Evolutionary conservation across 495 filamentous ascomycete species (phyloP).

Genomic region (Penicillium lagena): DNA sequence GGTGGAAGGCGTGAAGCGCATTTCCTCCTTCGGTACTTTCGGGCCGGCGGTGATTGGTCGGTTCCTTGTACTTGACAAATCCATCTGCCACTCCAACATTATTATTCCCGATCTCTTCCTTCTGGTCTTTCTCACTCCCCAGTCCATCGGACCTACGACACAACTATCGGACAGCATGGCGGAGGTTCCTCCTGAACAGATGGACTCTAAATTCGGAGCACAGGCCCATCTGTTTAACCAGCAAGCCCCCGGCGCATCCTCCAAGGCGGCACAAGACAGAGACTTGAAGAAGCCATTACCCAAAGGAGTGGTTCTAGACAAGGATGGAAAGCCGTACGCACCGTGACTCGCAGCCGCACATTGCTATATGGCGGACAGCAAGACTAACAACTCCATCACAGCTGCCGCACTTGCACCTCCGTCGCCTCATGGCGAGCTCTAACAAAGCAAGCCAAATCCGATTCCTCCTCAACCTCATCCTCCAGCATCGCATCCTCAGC

Average conservation of each 20-base stretch:
- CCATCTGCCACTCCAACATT: no score
- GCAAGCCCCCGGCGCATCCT: constrained; percentile 6
- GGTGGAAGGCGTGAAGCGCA: no score
- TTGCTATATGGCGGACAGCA: neutral
- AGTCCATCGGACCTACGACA: no score
- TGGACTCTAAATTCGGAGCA: constrained; percentile 1
- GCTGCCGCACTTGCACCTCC: constrained; percentile 85
- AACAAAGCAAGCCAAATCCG: constrained; percentile 47
- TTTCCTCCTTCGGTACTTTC: no score
- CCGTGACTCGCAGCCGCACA: neutral
- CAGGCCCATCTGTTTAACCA: constrained; percentile 16
- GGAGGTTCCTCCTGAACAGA: constrained; percentile 12
- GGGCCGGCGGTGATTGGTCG: no score
- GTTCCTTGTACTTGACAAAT: no score
- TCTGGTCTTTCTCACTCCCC: no score
- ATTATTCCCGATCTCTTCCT: no score
- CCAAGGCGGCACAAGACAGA: constrained; percentile 15
- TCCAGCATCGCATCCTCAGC: constrained; percentile 20
- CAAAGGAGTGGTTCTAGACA: constrained; percentile 80
- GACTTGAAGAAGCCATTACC: constrained; percentile 42
- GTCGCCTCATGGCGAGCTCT: constrained; percentile 63
- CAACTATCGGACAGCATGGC: constrained; percentile 5
- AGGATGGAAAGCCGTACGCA: constrained; percentile 93
- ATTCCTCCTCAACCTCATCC: constrained; percentile 8
- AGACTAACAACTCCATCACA: constrained; percentile 28